Conservation (phyloP, 345 rosid species). For the Bretschneidera sinensis region DNA sequence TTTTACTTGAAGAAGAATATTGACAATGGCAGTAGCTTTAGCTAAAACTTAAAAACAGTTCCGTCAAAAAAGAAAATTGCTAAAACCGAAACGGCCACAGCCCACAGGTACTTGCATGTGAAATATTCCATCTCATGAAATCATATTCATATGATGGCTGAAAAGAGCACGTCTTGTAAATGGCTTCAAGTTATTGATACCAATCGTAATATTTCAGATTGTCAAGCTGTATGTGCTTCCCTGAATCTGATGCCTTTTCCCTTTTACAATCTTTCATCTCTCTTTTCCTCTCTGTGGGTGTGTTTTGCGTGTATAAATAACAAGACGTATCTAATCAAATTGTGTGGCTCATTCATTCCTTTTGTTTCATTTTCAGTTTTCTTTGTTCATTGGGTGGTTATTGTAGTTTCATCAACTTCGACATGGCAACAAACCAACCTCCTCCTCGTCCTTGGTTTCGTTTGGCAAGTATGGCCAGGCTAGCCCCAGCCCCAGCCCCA, state of each 20-base stretch:
- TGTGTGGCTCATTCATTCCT: constrained; percentile 2
- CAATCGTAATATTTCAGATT: constrained; percentile 30
- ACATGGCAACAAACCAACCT: constrained; percentile 40
- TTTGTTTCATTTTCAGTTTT: neutral
- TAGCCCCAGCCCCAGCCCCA: constrained; percentile 31
- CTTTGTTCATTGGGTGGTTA: neutral
- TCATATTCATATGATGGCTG: too few relatives aligned
- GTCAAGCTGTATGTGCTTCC: constrained; percentile 21
- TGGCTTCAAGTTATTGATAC: constrained; percentile 19
- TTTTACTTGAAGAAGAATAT: too few relatives aligned
- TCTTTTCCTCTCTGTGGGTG: constrained; percentile 5
- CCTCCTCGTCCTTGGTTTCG: constrained; percentile 60
- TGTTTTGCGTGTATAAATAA: constrained; percentile 25
- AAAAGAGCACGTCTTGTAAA: constrained; percentile 3
- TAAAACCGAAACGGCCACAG: too few relatives aligned
- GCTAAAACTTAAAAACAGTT: too few relatives aligned
- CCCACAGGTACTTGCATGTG: too few relatives aligned
- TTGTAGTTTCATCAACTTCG: too few relatives aligned
- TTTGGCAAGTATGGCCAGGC: constrained; percentile 39
- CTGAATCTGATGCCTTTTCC: constrained; percentile 44
- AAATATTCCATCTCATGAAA: too few relatives aligned
- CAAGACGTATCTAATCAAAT: neutral
- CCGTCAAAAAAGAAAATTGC: too few relatives aligned
- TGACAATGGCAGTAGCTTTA: too few relatives aligned
- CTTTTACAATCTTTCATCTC: too few relatives aligned